Conservation (phyloP, 2,329 filamentous ascomycete genomes). For the Juglanconis juglandina region DNA sequence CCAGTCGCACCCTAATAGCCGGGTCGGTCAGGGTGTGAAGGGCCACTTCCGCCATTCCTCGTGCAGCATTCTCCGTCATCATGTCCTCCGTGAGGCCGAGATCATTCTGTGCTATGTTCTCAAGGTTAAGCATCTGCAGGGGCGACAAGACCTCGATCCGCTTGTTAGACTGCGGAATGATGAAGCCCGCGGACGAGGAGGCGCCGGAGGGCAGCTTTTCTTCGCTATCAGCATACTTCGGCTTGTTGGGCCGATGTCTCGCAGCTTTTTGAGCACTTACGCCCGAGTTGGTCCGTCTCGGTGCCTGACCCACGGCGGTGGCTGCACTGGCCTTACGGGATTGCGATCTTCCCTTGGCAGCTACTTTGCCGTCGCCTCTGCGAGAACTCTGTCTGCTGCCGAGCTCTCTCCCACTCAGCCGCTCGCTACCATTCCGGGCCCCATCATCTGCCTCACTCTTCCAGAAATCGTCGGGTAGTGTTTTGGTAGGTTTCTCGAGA, state of each 20-base stretch:
- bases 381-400: slow-evolving; percentile 49
- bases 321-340: slow-evolving; percentile 53
- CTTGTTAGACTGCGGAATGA: slow-evolving; percentile 51
- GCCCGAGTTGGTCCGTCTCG: slow-evolving; percentile 48
- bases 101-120: slow-evolving; percentile 85
- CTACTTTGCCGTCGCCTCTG: slow-evolving; percentile 51
- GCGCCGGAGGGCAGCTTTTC: slow-evolving; percentile 31
- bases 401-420: slow-evolving; percentile 46
- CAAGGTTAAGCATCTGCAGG: slow-evolving; percentile 85
- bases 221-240: slow-evolving; percentile 33
- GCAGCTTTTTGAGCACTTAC: slow-evolving; percentile 29
- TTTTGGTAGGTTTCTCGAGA: slow-evolving; percentile 29
- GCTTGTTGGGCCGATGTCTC: slow-evolving; percentile 26
- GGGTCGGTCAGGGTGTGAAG: slow-evolving; percentile 64
- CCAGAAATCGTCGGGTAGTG: slow-evolving; percentile 55
- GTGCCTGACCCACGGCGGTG: slow-evolving; percentile 36
- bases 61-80: slow-evolving; percentile 86
- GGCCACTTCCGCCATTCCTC: slow-evolving; percentile 82
- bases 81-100: slow-evolving; percentile 84
- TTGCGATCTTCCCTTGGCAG: slow-evolving; percentile 47
- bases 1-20: slow-evolving; percentile 54
- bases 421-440: slow-evolving; percentile 41
- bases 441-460: slow-evolving; percentile 72
- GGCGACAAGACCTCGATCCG: slow-evolving; percentile 64
- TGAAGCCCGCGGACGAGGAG: slow-evolving; percentile 41